Percentiles rank a stretch among this genome's conserved stretches.
These are phyloP conservation scores for Kitagawia praeruptora DNA, from an alignment of 129 eudicot genomes.

Conservation along the genomic window DNA sequence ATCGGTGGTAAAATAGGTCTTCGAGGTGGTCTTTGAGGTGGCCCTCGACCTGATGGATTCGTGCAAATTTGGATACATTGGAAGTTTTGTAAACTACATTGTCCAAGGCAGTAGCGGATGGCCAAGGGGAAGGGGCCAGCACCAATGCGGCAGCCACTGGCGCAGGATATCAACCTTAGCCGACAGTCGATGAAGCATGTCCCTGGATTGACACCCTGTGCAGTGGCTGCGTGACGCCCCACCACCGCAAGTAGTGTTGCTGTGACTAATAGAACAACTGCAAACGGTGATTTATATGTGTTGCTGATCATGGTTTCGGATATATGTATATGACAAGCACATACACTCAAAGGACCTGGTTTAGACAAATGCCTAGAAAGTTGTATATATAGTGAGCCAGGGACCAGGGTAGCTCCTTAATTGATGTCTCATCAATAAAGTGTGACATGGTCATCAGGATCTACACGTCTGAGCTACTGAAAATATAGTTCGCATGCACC, in stretches of 20 bases:
- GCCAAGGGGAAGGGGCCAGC: neutral
- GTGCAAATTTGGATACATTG: neutral
- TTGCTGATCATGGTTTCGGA: neutral
- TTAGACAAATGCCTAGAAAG: neutral
- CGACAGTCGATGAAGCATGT: neutral
- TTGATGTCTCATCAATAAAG: neutral
- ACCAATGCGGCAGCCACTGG: neutral
- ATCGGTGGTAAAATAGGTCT: neutral
- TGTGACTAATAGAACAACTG: neutral
- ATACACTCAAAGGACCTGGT: neutral
- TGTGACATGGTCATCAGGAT: neutral
- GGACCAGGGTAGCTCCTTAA: neutral
- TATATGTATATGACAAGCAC: neutral
- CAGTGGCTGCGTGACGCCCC: neutral
- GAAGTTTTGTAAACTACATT: neutral
- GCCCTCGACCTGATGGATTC: neutral
- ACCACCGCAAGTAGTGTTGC: neutral
- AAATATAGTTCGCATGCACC: neutral
- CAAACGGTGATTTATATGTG: neutral
- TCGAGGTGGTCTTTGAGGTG: neutral
- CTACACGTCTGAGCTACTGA: neutral
- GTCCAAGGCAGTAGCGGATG: neutral
- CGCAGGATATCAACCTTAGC: neutral
- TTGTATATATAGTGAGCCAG: neutral
- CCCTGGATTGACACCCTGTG: neutral